Base-by-base conservation (phyloP, 768 basidiomycete species). In the Infundibulicybe gibba region DNA sequence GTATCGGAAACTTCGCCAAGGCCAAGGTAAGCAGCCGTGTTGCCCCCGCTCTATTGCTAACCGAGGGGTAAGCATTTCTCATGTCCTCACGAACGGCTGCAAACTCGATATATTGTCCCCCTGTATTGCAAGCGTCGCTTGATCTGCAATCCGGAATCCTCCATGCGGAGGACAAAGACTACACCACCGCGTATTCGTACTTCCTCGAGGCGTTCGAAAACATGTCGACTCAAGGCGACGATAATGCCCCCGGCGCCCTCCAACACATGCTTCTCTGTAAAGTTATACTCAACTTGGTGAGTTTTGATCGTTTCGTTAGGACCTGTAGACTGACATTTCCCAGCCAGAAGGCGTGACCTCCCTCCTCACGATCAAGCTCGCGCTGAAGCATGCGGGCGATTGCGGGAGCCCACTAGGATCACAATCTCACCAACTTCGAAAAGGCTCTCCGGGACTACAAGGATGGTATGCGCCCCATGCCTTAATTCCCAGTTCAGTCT, bases 201-300 rank as follows among this genome's bases (percentile, higher is more conserved):
- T 98, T 97, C 69, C 93, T 90, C 56, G 95, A 98, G 67, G 85
- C 93, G 2, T 97, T 98, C 53, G 97, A 99, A 66, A 93, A 85
- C 43, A 72, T 93, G 54, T 81, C 81, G 35, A 63, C 82, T 2
- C 87, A 92, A 47, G 93, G 87, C 15, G 85, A 91, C 53, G 78
- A 81, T 35, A 74, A 68, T 0, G 92, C 93, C 1, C 72, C 97
- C 15, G 81, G 78, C 1, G 93, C 93, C 4, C 72, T 99, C 54
- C 98, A 99, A 67, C 97, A 99, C 66, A 97, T 98, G 95, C 75
- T 97, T 13, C 65, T 97, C 39, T 99, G 97, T 67, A 98, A 99
- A 64, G 86, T 99, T 61, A 99, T 99, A 94, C 74, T 98, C 52
- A 93, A 93, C 59, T 64, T 95, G 61, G 94, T 95, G 49, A 52